These are phyloP conservation scores for Astrothelium subdiscretum DNA, from an alignment of 495 filamentous ascomycete genomes.

Conservation along the genomic window DNA sequence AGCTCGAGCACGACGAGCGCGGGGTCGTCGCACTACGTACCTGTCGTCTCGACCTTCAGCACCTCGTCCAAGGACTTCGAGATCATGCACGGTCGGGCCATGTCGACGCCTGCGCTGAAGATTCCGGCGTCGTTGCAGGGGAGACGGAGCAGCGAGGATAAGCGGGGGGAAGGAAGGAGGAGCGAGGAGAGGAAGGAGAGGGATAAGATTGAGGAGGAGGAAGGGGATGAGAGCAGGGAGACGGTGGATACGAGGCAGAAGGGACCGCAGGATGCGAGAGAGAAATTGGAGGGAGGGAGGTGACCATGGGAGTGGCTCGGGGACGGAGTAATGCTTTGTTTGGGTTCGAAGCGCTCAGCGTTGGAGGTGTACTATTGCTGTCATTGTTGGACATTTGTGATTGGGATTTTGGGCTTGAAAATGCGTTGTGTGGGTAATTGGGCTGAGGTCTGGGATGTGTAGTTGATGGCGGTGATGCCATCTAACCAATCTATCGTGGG, in stretches of 20 bases:
- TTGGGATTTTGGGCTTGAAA: not conserved
- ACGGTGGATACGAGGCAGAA: not conserved
- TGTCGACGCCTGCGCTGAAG: constrained; percentile 1
- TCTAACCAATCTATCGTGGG: too few species aligned
- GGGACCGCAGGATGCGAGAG: not conserved
- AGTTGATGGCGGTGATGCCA: not conserved
- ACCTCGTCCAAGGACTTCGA: constrained; percentile 4
- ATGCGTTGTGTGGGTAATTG: not conserved
- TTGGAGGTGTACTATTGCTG: not conserved
- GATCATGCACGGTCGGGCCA: not conserved
- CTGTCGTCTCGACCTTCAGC: constrained; percentile 2
- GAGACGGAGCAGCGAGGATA: not conserved
- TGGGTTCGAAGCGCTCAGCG: not conserved
- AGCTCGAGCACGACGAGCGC: not conserved
- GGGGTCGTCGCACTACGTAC: not conserved
- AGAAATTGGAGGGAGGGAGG: not conserved
- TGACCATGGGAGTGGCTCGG: not conserved
- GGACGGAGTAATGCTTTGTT: not conserved
- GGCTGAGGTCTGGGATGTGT: not conserved
- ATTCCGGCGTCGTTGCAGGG: not conserved
- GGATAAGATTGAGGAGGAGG: not conserved
- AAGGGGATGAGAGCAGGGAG: not conserved
- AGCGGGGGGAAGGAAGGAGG: not conserved
- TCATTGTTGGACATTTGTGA: not conserved
- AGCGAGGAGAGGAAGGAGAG: not conserved